Percentiles rank a stretch among this genome's conserved stretches.
phyloP scores from a whole-genome alignment of 176 grass and related monocot species.

The Olyra latifolia region DNA sequence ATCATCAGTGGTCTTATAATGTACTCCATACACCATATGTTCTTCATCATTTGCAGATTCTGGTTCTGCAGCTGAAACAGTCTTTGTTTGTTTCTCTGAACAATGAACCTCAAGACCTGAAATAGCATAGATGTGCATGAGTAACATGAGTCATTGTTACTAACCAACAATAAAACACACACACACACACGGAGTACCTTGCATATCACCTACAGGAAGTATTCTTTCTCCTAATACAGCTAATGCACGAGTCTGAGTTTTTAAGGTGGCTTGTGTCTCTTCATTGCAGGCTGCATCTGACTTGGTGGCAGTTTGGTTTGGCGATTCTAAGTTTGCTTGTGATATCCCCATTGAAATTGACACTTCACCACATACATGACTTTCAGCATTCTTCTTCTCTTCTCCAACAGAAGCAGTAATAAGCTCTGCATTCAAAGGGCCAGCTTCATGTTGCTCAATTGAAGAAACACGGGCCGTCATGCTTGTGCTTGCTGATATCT shows the following conservation, averaged over 20 bases:
- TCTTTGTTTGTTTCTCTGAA: constrained; percentile 25
- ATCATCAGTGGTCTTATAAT: constrained; percentile 19
- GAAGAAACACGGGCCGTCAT: constrained; percentile 17
- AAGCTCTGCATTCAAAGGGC: constrained; percentile 19
- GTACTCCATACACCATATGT: constrained; percentile 13
- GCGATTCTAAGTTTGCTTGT: constrained; percentile 14
- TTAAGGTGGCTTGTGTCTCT: not conserved
- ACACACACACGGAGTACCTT: constrained; percentile 10
- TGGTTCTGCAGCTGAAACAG: constrained; percentile 18
- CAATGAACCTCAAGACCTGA: constrained; percentile 25
- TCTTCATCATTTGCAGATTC: constrained; percentile 21
- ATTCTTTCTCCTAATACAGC: constrained; percentile 30
- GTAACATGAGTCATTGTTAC: not conserved
- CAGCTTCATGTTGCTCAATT: constrained; percentile 38
- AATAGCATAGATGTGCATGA: constrained; percentile 24
- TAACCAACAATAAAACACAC: not conserved
- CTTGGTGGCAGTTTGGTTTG: constrained; percentile 6
- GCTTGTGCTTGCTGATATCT: constrained; percentile 25
- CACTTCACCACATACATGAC: constrained; percentile 10
- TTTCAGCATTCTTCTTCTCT: constrained; percentile 30
- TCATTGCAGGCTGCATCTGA: constrained; percentile 10
- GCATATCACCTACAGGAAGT: constrained; percentile 20
- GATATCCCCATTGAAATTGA: not conserved
- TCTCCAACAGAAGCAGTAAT: constrained; percentile 23
- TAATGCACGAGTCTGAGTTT: constrained; percentile 10